Evolutionary conservation across 352 stramenopile genomes (phyloP).

Genomic region (Phytophthora constricta): DNA sequence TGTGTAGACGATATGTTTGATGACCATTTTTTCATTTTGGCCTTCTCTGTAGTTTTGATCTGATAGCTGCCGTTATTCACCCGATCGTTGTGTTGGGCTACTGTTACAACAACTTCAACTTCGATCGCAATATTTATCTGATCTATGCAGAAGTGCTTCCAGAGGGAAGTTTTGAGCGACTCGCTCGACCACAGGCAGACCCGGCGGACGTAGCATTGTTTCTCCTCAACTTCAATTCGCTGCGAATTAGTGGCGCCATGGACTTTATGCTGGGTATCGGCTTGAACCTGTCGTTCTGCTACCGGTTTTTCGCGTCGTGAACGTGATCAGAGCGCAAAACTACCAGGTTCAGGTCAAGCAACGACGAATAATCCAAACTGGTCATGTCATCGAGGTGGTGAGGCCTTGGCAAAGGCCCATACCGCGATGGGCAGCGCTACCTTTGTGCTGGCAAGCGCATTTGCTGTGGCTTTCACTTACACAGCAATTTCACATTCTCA

Average conservation of each 20-base stretch:
- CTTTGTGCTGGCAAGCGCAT: not conserved
- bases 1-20: too few relatives aligned
- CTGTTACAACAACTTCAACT: slow-evolving; percentile 32
- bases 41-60: slow-evolving; percentile 35
- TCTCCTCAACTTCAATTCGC: slow-evolving; percentile 23
- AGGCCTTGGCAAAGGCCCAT: not conserved
- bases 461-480: not conserved
- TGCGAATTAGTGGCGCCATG: slow-evolving; percentile 22
- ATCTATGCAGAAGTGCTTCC: slow-evolving; percentile 30
- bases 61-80: slow-evolving; percentile 36
- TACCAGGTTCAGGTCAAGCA: not conserved
- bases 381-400: too few relatives aligned
- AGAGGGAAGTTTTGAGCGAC: slow-evolving; percentile 20
- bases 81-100: slow-evolving; percentile 33
- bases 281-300: slow-evolving; percentile 27
- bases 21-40: not conserved
- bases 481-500: not conserved
- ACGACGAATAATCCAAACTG: too few relatives aligned
- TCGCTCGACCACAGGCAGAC: slow-evolving; percentile 1
- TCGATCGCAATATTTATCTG: slow-evolving; percentile 33
- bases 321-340: not conserved
- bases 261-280: slow-evolving; percentile 23
- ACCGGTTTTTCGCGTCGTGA: slow-evolving; percentile 19
- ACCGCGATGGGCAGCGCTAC: not conserved
- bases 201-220: slow-evolving; percentile 28